Evolutionary conservation across 2,329 filamentous ascomycete genomes (phyloP).

Genomic region (Cladosporium velox): DNA sequence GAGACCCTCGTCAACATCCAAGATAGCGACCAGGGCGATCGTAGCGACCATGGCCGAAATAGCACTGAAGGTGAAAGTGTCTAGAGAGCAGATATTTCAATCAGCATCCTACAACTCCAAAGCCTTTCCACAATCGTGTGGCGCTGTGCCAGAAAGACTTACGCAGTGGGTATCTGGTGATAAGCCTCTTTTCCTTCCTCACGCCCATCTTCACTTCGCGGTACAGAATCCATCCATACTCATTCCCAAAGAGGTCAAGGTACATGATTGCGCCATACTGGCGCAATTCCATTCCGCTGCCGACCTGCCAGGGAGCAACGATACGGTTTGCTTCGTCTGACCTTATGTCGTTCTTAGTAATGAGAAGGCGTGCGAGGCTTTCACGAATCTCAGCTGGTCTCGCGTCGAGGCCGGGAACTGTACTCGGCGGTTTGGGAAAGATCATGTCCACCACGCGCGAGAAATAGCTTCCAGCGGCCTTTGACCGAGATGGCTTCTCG

Average conservation of each 20-base stretch:
- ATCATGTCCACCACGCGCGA: neutral
- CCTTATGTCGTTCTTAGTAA: neutral
- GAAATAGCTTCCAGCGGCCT: neutral
- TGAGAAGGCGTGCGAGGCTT: constrained; percentile 19
- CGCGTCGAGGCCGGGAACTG: constrained; percentile 3
- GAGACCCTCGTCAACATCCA: neutral
- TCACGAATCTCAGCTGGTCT: constrained; percentile 25
- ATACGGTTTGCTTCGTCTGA: constrained; percentile 19
- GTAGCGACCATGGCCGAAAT: neutral
- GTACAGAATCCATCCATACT: constrained; percentile 27
- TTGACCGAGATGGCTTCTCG: neutral
- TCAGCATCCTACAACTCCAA: neutral
- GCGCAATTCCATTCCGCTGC: constrained; percentile 25
- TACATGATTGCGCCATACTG: constrained; percentile 23
- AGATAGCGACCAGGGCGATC: neutral
- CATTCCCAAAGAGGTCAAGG: constrained; percentile 23
- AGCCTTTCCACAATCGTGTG: neutral
- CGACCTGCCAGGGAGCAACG: constrained; percentile 24
- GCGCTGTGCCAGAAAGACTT: neutral
- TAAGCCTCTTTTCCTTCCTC: neutral
- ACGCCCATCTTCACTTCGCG: constrained; percentile 20
- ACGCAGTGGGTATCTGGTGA: neutral
- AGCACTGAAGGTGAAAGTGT: neutral
- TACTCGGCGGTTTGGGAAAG: neutral
- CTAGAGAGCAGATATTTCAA: neutral